Evolutionary conservation across 768 basidiomycete species (phyloP), one percentile per base, ranked within the genome.

Genomic region (Russula abietina): DNA sequence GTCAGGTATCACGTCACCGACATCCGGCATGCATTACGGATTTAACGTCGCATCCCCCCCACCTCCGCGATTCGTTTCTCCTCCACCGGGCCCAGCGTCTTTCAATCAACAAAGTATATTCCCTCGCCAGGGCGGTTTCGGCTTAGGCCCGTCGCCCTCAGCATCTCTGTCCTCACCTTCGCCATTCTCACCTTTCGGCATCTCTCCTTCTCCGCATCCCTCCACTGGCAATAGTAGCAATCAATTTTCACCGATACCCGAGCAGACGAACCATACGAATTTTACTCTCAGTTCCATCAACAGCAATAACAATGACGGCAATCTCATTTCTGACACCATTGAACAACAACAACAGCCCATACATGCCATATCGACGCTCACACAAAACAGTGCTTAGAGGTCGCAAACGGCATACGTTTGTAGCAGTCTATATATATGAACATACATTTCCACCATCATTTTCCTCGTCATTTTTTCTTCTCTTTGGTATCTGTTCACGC

Each of bases 161-260:
- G 59, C 54, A 55, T 63, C 64, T 45, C 43, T 69, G 39, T 61
- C 69, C 36, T 67, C 69, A 48, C 66, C 64, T 30, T 69, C 69
- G 61, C 50, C 72, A 39, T 75, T 75, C 69, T 75, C 73, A 65
- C 75, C 74, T 57, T 75, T 76, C 66, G 74, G 71, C 69, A 71
- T 73, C 30, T 72, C 75, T 33, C 69, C 72, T 59, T 68, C 72
- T 61, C 73, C 70, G 46, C 70, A 70, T 66, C 61, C 67, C 24
- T 51, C 59, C 33, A 66, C 24, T 61, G 63, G 62, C 65, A 66
- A 64, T 59, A 59, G 52, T 55, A 67, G 60, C 61, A 67, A 63
- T 59, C 57, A 67, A 66, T 67, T 63, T 52, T 67, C 67, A 62
- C 65, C 65, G 67, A 68, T 68, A 68, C 67, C 67, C 67, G 67